These are phyloP conservation scores for Dichomitus squalens DNA, from an alignment of 1,284 basidiomycete genomes.

Conservation along the genomic window DNA sequence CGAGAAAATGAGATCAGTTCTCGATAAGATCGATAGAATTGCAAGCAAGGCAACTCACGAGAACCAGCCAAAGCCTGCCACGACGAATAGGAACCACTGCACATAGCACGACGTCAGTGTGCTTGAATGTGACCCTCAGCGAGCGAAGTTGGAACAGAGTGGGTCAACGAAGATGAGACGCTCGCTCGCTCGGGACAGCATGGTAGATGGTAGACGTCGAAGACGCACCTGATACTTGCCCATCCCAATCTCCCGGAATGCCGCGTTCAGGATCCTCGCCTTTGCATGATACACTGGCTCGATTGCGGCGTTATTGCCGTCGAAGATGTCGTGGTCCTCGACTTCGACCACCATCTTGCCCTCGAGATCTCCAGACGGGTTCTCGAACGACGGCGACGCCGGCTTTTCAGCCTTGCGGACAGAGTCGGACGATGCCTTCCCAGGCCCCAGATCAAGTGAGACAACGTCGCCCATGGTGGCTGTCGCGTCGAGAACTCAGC, in stretches of 20 bases:
- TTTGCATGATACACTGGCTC: slow-evolving; percentile 70
- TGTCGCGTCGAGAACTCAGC: not conserved
- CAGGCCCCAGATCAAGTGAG: not conserved
- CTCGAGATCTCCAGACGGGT: slow-evolving; percentile 5
- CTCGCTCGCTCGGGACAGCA: slow-evolving; percentile 67
- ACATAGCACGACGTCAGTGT: not conserved
- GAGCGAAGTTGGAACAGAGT: too few species aligned
- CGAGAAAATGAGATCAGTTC: too few species aligned
- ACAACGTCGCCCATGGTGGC: not conserved
- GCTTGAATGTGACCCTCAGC: too few species aligned
- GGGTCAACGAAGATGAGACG: too few species aligned
- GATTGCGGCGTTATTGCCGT: slow-evolving; percentile 42
- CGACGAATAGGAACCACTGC: slow-evolving; percentile 56
- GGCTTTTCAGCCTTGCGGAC: not conserved
- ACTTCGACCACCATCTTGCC: not conserved
- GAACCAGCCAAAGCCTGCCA: slow-evolving; percentile 71
- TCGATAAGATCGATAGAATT: not conserved
- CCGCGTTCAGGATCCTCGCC: slow-evolving; percentile 62
- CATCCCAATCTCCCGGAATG: slow-evolving; percentile 74
- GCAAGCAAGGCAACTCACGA: slow-evolving; percentile 48
- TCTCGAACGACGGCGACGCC: not conserved
- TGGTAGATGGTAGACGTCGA: slow-evolving; percentile 67
- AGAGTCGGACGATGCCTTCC: not conserved
- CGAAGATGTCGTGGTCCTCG: slow-evolving; percentile 41
- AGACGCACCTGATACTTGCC: slow-evolving; percentile 65